phyloP scores from a whole-genome alignment of 805 yeast species.

The Suhomyces pyralidae region DNA sequence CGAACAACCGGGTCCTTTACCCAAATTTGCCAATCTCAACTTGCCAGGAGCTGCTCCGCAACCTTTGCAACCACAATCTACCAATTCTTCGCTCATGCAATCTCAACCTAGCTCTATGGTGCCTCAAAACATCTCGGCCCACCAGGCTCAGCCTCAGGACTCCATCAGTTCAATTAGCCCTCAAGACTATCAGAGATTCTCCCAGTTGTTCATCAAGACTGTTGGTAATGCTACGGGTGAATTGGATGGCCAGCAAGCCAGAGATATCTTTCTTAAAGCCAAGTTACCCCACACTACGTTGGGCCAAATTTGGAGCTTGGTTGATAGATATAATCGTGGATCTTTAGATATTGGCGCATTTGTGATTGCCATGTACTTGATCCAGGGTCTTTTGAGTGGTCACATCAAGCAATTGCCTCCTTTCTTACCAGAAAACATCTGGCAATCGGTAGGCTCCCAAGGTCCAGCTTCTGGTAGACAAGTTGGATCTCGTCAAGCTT shows the following conservation, averaged over 20 bases:
- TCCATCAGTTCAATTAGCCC: conserved; percentile 50
- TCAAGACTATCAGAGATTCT: conserved; percentile 59
- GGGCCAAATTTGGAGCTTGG: conserved; percentile 87
- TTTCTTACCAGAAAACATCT: conserved; percentile 37
- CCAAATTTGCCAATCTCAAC: conserved; percentile 48
- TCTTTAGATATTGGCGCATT: conserved; percentile 71
- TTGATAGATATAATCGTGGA: conserved; percentile 75
- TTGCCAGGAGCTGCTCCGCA: conserved; percentile 8
- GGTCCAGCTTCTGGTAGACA: conserved; percentile 29
- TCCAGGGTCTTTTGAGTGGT: conserved; percentile 75
- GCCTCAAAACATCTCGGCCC: conserved; percentile 31
- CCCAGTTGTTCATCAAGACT: conserved; percentile 71
- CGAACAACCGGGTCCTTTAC: conserved; percentile 60
- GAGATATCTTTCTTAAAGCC: conserved; percentile 85
- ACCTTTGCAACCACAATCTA: conserved; percentile 28
- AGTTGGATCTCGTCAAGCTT: conserved; percentile 22
- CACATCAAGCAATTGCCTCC: conserved; percentile 55
- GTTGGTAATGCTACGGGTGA: conserved; percentile 50
- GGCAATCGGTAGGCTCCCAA: conserved; percentile 32
- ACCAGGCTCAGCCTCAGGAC: conserved; percentile 32
- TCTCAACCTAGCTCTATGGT: conserved; percentile 38
- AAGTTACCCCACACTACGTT: conserved; percentile 71
- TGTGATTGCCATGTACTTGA: conserved; percentile 90
- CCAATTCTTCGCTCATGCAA: conserved; percentile 41
- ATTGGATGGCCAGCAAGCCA: conserved; percentile 78